phyloP scores from a whole-genome alignment of 225 moss, liverwort and hornwort genomes.

The Rhytidiadelphus loreus region DNA sequence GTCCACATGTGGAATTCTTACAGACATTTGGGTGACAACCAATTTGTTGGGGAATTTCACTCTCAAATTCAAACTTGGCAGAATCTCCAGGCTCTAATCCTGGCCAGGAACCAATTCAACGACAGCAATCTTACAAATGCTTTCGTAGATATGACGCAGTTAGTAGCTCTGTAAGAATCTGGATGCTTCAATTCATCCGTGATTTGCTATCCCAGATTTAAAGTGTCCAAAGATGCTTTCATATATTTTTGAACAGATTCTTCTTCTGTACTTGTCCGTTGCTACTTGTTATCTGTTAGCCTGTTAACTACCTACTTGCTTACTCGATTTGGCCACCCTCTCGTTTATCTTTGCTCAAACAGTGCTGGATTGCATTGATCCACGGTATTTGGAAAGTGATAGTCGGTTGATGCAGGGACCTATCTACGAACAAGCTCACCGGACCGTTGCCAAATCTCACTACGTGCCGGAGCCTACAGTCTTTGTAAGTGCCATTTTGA shows the following conservation, averaged over 20 bases:
- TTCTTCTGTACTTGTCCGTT: background rate
- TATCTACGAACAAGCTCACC: background rate
- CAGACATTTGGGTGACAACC: constrained; percentile 2
- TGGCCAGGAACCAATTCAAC: constrained; percentile 3
- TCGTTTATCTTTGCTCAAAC: background rate
- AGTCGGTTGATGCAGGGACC: background rate
- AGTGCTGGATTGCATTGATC: background rate
- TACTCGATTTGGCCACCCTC: background rate
- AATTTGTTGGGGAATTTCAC: background rate
- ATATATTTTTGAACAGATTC: background rate
- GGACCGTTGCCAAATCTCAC: background rate
- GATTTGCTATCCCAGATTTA: background rate
- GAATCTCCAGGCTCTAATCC: background rate
- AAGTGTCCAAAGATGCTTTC: background rate
- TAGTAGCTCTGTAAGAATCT: background rate
- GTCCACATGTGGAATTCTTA: background rate
- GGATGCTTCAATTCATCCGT: background rate
- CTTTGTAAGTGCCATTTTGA: background rate
- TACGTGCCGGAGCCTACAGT: background rate
- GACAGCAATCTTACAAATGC: background rate
- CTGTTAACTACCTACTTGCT: background rate
- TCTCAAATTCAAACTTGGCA: background rate
- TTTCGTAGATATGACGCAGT: background rate
- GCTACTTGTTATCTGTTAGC: background rate
- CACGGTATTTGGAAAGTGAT: background rate